These are phyloP conservation scores for Gastrodia elata DNA, from an alignment of 106 monocot species.

Conservation along the genomic window DNA sequence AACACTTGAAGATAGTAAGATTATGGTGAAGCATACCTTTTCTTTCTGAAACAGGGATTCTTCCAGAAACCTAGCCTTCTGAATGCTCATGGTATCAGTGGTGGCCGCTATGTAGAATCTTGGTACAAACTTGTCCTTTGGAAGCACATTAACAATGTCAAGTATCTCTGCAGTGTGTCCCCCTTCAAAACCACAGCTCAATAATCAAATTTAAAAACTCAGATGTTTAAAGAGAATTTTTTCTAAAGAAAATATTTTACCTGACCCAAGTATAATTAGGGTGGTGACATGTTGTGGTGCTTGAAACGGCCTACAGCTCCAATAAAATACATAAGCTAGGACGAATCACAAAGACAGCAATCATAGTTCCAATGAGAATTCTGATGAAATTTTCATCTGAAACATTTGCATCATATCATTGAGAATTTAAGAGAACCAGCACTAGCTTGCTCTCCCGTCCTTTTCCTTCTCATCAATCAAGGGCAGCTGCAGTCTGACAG, in stretches of 20 bases:
- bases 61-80: constrained; percentile 64
- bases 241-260: constrained; percentile 6
- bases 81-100: constrained; percentile 92
- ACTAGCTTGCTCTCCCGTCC: no score
- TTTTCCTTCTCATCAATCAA: no score
- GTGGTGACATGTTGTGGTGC: constrained; percentile 5
- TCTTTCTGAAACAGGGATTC: constrained; percentile 35
- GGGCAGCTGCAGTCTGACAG: no score
- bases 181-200: constrained; percentile 25
- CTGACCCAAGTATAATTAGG: constrained; percentile 67
- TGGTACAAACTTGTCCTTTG: constrained; percentile 52
- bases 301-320: constrained; percentile 24
- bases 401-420: no score
- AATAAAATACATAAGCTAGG: constrained; percentile 27
- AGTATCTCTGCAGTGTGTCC: constrained; percentile 98
- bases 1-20: no score
- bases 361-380: neutral
- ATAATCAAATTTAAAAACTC: neutral
- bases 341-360: constrained; percentile 20
- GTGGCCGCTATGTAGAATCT: constrained; percentile 67
- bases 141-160: constrained; percentile 53
- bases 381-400: neutral
- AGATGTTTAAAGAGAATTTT: neutral
- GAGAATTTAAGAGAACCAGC: no score
- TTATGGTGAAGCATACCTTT: constrained; percentile 25